Percentiles rank a stretch among this genome's conserved stretches.
These are phyloP conservation scores for Torulaspora microellipsoides DNA, from an alignment of 805 yeast genomes.

Conservation along the genomic window DNA sequence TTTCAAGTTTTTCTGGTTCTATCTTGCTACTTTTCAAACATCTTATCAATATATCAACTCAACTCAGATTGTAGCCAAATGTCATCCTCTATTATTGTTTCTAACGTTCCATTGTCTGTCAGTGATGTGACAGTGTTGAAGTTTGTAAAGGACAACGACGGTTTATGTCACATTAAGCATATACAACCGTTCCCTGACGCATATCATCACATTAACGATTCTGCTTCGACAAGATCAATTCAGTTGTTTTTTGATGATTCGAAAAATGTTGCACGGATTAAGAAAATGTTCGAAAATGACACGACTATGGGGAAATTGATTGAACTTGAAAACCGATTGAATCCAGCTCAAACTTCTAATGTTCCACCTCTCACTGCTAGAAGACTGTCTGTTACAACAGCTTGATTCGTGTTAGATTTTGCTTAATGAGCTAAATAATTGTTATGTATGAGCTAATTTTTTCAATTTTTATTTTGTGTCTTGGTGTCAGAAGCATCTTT, in stretches of 20 bases:
- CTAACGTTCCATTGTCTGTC: conserved; percentile 49
- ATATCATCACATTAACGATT: conserved; percentile 19
- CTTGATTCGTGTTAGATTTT: not conserved
- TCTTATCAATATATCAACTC: not conserved
- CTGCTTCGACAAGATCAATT: conserved; percentile 14
- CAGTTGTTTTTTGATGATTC: conserved; percentile 15
- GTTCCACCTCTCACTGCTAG: conserved; percentile 4
- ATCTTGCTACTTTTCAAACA: too few species aligned
- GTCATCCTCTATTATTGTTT: conserved; percentile 43
- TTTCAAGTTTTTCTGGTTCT: too few species aligned
- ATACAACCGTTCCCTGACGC: conserved; percentile 24
- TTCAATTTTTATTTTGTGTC: not conserved
- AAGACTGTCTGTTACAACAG: conserved; percentile 15
- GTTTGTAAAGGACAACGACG: conserved; percentile 10
- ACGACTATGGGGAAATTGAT: conserved; percentile 5
- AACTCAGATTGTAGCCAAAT: conserved; percentile 1
- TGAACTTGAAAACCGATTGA: conserved; percentile 5
- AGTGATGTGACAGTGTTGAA: conserved; percentile 30
- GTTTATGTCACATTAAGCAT: conserved; percentile 12
- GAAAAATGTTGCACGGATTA: conserved; percentile 11
- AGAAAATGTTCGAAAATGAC: conserved; percentile 14
- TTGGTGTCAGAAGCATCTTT: conserved; percentile 17
- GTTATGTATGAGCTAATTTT: not conserved
- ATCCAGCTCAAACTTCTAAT: conserved; percentile 1
- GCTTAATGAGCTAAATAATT: too few species aligned